A percentile compares a stretch with the other conserved stretches of the same genome.
These are phyloP conservation scores for Termitomyces sp. DNA, from an alignment of 768 basidiomycete species.

Conservation along the genomic window DNA sequence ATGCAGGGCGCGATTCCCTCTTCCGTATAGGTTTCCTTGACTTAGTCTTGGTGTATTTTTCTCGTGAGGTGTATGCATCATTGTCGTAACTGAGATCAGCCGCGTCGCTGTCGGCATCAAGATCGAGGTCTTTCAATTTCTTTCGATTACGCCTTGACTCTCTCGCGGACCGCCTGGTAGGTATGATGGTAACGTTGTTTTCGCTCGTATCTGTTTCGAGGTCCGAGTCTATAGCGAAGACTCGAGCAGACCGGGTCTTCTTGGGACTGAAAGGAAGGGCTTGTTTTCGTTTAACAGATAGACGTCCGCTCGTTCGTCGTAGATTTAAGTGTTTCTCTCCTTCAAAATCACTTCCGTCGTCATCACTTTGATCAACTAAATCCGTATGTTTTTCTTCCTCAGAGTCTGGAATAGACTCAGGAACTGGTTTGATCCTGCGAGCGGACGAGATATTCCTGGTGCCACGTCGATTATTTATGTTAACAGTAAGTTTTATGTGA, in stretches of 20 bases:
- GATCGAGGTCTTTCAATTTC: conserved; percentile 24
- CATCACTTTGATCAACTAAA: conserved; percentile 17
- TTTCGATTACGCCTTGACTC: conserved; percentile 45
- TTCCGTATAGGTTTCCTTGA: conserved; percentile 16
- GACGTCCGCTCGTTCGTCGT: conserved; percentile 16
- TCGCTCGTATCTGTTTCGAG: conserved; percentile 19
- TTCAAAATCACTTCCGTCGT: conserved; percentile 15
- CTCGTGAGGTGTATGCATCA: conserved; percentile 12
- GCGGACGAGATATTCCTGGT: conserved; percentile 19
- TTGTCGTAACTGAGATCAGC: conserved; percentile 27
- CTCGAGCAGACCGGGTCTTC: conserved; percentile 43
- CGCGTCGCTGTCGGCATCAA: conserved; percentile 19
- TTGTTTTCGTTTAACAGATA: conserved; percentile 17
- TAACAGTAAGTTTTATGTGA: conserved; percentile 37
- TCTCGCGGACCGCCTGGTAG: conserved; percentile 46
- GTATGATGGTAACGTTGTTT: conserved; percentile 19
- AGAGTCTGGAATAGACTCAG: conserved; percentile 23
- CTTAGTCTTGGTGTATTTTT: conserved; percentile 7
- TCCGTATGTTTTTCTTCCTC: conserved; percentile 27
- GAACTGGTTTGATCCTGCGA: conserved; percentile 17
- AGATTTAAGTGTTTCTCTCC: conserved; percentile 11
- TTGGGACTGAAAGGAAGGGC: conserved; percentile 63
- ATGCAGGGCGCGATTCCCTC: conserved; percentile 29
- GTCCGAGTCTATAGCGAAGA: conserved; percentile 32
- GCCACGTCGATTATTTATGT: conserved; percentile 21